Conservation (phyloP, 805 yeast species). For the Yamadazyma sp. region DNA sequence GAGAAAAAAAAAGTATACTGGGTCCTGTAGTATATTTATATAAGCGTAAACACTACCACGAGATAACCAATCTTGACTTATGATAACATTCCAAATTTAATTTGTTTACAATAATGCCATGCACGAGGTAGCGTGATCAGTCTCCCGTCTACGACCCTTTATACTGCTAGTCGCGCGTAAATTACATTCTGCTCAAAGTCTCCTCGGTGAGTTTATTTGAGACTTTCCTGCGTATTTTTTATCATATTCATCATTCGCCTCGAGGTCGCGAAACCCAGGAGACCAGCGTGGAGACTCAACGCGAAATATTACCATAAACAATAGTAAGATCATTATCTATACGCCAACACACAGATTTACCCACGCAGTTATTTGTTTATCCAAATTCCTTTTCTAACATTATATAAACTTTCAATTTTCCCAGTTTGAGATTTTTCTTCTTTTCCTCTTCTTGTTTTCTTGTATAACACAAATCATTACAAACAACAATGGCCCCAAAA, state of each 20-base stretch:
- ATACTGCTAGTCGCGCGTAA: conserved; percentile 3
- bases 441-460: conserved; percentile 2
- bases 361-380: not conserved
- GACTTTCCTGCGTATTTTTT: conserved; percentile 2
- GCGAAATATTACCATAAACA: conserved; percentile 4
- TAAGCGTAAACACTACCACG: not conserved
- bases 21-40: conserved; percentile 6
- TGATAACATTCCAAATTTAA: too few relatives aligned
- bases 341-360: not conserved
- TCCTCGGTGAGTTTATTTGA: conserved; percentile 2
- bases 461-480: not conserved
- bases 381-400: not conserved
- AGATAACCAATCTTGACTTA: too few relatives aligned
- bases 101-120: too few relatives aligned
- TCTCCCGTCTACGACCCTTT: not conserved
- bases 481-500: conserved; percentile 60
- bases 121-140: too few relatives aligned
- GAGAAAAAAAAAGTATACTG: conserved; percentile 1
- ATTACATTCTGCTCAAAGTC: conserved; percentile 2
- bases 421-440: not conserved
- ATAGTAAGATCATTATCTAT: not conserved
- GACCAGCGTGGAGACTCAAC: conserved; percentile 1
- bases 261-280: not conserved
- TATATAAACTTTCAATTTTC: conserved; percentile 7
- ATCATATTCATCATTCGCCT: not conserved